Evolutionary conservation across 2,329 filamentous ascomycete species (phyloP).

Genomic region (Botryotinia calthae): DNA sequence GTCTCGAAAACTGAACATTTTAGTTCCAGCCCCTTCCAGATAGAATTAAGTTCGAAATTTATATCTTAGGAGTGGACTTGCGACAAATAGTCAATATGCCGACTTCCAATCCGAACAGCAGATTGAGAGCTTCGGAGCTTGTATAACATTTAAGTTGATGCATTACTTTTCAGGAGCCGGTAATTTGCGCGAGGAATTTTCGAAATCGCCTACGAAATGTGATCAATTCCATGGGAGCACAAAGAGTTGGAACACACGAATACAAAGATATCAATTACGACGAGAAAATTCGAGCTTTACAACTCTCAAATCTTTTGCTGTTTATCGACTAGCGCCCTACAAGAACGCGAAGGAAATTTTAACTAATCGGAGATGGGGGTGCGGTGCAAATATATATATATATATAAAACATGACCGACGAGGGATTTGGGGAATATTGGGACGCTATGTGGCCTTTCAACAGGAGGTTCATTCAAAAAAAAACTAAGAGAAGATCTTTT

Average conservation of each 20-base stretch:
- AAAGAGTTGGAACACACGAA: constrained; percentile 7
- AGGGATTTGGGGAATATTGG: neutral
- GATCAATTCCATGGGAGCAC: too few relatives aligned
- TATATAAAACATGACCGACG: neutral
- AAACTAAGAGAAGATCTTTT: constrained; percentile 22
- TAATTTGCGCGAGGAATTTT: too few relatives aligned
- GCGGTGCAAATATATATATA: neutral
- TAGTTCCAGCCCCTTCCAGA: too few relatives aligned
- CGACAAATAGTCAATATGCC: too few relatives aligned
- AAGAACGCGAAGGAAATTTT: neutral
- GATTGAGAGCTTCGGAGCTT: too few relatives aligned
- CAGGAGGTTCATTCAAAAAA: constrained; percentile 14
- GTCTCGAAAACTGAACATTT: too few relatives aligned
- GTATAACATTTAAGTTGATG: too few relatives aligned
- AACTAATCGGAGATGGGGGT: neutral
- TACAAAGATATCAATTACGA: constrained; percentile 19
- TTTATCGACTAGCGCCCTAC: constrained; percentile 19
- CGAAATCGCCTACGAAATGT: too few relatives aligned
- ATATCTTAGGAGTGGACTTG: too few relatives aligned
- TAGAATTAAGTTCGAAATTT: too few relatives aligned
- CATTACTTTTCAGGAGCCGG: too few relatives aligned
- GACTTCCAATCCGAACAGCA: too few relatives aligned
- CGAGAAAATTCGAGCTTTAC: constrained; percentile 25
- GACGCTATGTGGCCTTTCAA: neutral
- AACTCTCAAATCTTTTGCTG: constrained; percentile 16